Conservation (phyloP, 2,329 filamentous ascomycete genomes). For the Fusarium papillatum region DNA sequence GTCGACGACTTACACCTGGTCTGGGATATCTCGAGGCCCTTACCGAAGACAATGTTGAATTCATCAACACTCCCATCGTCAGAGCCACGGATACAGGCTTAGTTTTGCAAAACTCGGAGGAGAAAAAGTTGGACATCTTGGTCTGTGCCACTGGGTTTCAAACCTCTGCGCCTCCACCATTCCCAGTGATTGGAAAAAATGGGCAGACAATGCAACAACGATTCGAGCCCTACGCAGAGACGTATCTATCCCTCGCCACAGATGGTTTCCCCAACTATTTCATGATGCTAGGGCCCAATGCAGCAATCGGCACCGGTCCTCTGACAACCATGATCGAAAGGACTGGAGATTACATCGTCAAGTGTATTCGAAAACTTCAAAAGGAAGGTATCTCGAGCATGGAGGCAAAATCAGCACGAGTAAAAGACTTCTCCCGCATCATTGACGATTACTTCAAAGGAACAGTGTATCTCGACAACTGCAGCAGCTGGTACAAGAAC, state of each 20-base stretch:
- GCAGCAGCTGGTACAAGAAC: slow-evolving; percentile 3
- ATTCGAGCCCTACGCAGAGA: not conserved
- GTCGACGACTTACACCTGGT: not conserved
- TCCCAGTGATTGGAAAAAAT: not conserved
- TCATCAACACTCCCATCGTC: not conserved
- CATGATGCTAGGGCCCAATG: not conserved
- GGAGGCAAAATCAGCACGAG: not conserved
- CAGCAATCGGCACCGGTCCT: not conserved
- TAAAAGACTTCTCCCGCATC: not conserved
- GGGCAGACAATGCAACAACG: not conserved
- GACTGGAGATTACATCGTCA: slow-evolving; percentile 11
- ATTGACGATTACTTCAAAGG: not conserved
- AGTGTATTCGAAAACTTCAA: slow-evolving; percentile 9
- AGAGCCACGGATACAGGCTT: not conserved
- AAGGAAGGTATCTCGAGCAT: slow-evolving; percentile 7
- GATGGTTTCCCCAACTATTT: slow-evolving; percentile 1
- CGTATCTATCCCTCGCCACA: not conserved
- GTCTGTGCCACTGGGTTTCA: not conserved
- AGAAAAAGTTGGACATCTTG: not conserved
- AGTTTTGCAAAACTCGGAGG: not conserved
- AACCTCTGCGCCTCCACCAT: not conserved
- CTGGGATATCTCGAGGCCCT: not conserved
- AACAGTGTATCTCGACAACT: not conserved
- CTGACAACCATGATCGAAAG: slow-evolving; percentile 11
- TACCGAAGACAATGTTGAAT: not conserved